Evolutionary conservation across 306 rosid species (phyloP).

Genomic region (Castanea sativa): DNA sequence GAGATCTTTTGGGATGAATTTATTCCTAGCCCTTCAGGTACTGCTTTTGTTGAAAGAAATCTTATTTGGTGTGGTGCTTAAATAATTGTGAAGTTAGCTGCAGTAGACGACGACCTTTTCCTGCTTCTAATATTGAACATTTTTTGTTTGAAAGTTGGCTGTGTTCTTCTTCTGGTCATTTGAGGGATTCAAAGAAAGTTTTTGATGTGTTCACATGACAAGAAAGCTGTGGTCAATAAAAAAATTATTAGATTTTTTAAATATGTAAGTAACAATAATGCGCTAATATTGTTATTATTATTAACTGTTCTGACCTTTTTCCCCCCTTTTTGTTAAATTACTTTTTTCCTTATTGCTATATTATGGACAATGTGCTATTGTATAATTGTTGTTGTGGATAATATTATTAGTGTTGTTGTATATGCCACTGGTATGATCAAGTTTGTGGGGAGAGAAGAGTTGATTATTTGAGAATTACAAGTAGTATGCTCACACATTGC

Average conservation of each 20-base stretch:
- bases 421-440: not conserved
- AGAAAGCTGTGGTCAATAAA: not conserved
- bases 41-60: constrained; percentile 10
- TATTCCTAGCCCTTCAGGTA: not conserved
- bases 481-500: no score
- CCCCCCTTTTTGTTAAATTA: not conserved
- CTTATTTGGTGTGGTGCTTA: not conserved
- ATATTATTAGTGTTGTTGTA: not conserved
- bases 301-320: not conserved
- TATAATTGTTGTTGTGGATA: not conserved
- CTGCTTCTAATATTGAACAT: not conserved
- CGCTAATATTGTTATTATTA: not conserved
- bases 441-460: not conserved
- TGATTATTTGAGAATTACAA: not conserved
- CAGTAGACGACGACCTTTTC: not conserved
- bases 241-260: not conserved
- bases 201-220: not conserved
- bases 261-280: not conserved
- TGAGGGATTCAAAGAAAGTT: not conserved
- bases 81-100: not conserved
- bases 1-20: constrained; percentile 10
- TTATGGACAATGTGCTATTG: not conserved
- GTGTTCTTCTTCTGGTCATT: not conserved
- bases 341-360: not conserved
- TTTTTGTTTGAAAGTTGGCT: not conserved